A percentile compares a stretch with the other conserved stretches of the same genome.
phyloP scores from a whole-genome alignment of 169 alveolate genomes.

The Plasmodium knowlesi region DNA sequence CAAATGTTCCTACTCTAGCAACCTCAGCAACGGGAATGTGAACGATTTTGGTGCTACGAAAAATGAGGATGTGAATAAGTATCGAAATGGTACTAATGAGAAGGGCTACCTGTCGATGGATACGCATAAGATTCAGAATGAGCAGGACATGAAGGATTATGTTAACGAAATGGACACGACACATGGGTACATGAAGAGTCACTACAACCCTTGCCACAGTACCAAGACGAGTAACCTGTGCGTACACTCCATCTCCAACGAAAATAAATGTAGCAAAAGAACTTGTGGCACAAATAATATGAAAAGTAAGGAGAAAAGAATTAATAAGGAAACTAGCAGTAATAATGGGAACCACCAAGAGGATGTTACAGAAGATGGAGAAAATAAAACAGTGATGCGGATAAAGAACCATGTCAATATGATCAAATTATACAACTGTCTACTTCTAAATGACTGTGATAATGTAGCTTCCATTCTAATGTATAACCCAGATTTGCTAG shows the following conservation, averaged over 20 bases:
- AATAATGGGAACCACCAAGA: background rate
- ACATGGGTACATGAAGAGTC: background rate
- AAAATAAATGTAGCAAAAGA: constrained; percentile 6
- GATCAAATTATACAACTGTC: constrained; percentile 60
- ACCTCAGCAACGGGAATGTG: constrained; percentile 10
- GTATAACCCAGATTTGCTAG: constrained; percentile 36
- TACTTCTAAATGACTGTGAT: constrained; percentile 51
- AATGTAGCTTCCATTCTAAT: constrained; percentile 34
- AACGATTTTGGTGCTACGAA: constrained; percentile 9
- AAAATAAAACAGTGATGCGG: constrained; percentile 20
- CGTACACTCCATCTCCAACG: constrained; percentile 12
- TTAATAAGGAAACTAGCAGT: background rate
- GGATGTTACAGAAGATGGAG: constrained; percentile 5
- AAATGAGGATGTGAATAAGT: background rate
- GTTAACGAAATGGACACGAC: background rate
- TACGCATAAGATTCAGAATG: background rate
- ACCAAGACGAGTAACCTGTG: background rate
- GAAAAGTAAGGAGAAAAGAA: constrained; percentile 12
- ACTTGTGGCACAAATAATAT: constrained; percentile 8
- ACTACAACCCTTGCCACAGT: background rate
- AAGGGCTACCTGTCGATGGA: constrained; percentile 8
- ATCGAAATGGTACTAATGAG: background rate
- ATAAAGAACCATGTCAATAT: constrained; percentile 41
- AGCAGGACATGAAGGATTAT: background rate
- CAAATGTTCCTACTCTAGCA: constrained; percentile 14